Evolutionary conservation across 441 rosid genomes (phyloP).

Genomic region (Gossypium davidsonii): DNA sequence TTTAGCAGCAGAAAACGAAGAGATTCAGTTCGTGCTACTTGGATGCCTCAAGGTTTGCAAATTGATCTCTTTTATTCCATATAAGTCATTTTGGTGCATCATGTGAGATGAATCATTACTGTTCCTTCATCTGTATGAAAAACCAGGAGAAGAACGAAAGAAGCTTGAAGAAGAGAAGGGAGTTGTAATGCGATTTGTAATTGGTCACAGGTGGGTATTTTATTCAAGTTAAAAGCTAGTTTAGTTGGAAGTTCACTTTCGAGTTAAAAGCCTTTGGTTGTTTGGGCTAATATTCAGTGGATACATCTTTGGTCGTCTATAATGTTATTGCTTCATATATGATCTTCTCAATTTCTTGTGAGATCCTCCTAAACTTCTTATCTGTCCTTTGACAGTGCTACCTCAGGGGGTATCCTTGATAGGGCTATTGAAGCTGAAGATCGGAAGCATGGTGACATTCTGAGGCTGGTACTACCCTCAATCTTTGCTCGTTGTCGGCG

Average conservation of each 20-base stretch:
- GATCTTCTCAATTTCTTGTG: not conserved
- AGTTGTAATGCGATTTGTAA: conserved; percentile 77
- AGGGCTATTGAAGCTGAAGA: conserved; percentile 93
- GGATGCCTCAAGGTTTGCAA: conserved; percentile 90
- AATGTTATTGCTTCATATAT: not conserved
- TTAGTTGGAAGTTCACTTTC: not conserved
- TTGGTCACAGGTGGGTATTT: conserved; percentile 73
- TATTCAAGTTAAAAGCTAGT: not conserved
- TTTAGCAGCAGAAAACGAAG: conserved; percentile 90
- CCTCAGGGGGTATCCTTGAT: conserved; percentile 86
- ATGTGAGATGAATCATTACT: not conserved
- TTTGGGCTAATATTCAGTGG: not conserved
- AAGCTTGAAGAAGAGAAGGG: conserved; percentile 94
- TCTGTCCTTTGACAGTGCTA: conserved; percentile 41
- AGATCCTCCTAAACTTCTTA: not conserved
- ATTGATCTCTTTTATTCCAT: not conserved
- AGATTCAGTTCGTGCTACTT: conserved; percentile 83
- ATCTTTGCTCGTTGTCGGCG: not conserved
- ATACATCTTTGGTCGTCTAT: not conserved
- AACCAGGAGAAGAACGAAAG: conserved; percentile 63
- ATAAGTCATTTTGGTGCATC: not conserved
- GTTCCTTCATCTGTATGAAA: not conserved
- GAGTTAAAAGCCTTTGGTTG: not conserved
- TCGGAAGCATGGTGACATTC: conserved; percentile 70
- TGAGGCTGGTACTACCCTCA: conserved; percentile 63